Evolutionary conservation across 352 stramenopile genomes (phyloP).

Genomic region (Phytophthora chlamydospora): DNA sequence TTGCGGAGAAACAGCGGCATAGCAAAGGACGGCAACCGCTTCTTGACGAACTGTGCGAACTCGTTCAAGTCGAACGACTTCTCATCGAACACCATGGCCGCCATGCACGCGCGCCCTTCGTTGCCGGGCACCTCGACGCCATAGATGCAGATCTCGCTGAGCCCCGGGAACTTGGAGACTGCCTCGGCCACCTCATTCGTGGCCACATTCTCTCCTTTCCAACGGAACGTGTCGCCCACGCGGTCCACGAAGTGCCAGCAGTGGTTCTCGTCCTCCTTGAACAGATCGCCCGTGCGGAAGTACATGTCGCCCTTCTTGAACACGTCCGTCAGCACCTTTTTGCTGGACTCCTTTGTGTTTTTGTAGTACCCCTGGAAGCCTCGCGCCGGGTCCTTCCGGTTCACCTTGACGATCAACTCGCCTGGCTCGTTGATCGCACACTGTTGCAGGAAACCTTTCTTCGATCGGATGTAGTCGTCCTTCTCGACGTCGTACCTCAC

Average conservation of each 20-base stretch:
- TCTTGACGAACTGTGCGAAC: constrained; percentile 60
- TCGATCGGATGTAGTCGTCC: constrained; percentile 67
- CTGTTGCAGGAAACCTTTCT: constrained; percentile 55
- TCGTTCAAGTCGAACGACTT: constrained; percentile 55
- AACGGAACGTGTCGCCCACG: constrained; percentile 93
- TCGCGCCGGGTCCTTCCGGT: constrained; percentile 52
- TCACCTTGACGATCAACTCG: constrained; percentile 75
- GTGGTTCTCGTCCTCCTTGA: constrained; percentile 71
- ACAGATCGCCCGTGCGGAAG: constrained; percentile 92
- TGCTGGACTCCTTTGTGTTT: constrained; percentile 73
- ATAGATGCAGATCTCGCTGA: constrained; percentile 85
- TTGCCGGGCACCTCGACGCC: constrained; percentile 72
- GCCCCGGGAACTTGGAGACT: constrained; percentile 73
- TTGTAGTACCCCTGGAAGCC: constrained; percentile 91
- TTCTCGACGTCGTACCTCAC: constrained; percentile 81
- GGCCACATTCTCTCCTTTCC: constrained; percentile 94
- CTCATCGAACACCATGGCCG: constrained; percentile 82
- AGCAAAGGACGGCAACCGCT: constrained; percentile 67
- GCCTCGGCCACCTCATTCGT: constrained; percentile 90
- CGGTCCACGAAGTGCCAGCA: constrained; percentile 93
- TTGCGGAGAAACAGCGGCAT: constrained; percentile 89
- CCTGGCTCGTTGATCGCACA: constrained; percentile 68
- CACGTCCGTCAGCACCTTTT: constrained; percentile 86
- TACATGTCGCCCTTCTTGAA: constrained; percentile 89
- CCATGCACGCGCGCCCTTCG: constrained; percentile 86